phyloP scores from a whole-genome alignment of 2,329 filamentous ascomycete genomes.

The Nemania abortiva region DNA sequence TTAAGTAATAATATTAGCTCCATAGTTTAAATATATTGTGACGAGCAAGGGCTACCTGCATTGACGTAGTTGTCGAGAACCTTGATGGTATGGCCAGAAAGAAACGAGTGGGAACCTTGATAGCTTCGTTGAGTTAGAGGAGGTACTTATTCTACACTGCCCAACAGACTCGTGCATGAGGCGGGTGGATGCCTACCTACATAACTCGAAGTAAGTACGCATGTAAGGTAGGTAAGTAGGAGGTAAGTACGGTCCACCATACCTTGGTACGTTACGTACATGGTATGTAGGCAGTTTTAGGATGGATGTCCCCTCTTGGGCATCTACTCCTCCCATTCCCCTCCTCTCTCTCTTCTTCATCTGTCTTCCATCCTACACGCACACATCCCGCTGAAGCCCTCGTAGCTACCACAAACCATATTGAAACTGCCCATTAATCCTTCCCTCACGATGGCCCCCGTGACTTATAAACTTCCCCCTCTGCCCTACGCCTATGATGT shows the following conservation, averaged over 20 bases:
- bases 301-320: not conserved
- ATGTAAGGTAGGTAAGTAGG: not conserved
- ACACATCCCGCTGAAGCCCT: not conserved
- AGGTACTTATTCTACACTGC: too few species aligned
- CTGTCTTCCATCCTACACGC: too few species aligned
- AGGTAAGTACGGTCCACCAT: not conserved
- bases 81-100: constrained; percentile 19
- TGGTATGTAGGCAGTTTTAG: too few species aligned
- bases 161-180: too few species aligned
- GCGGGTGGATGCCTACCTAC: not conserved
- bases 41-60: not conserved
- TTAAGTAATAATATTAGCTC: too few species aligned
- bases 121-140: too few species aligned
- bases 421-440: not conserved
- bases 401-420: not conserved
- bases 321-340: not conserved
- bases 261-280: not conserved
- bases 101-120: too few species aligned
- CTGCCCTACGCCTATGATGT: constrained; percentile 80
- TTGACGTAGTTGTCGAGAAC: constrained; percentile 25
- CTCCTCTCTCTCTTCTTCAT: not conserved
- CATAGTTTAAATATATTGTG: not conserved
- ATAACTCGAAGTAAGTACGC: not conserved
- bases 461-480: constrained; percentile 71
- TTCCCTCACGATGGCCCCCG: constrained; percentile 50